Evolutionary conservation across 176 grass and related monocot species (phyloP).

Genomic region (Oryza meridionalis): DNA sequence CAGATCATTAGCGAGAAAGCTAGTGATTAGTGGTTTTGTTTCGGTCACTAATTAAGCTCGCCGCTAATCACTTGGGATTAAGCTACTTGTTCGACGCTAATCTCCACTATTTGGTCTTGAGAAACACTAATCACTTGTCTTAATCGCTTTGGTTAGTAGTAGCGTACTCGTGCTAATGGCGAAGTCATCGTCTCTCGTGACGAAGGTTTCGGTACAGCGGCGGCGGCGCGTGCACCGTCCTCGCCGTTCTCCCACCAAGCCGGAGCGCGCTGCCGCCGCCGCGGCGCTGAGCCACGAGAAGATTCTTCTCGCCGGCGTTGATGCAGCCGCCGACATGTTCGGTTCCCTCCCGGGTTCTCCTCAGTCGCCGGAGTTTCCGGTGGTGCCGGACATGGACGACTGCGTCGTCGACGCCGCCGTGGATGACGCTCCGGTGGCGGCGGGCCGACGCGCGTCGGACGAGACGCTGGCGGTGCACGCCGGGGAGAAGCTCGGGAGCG

Average conservation of each 20-base stretch:
- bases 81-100: no score
- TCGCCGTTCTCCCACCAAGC: not conserved
- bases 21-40: not conserved
- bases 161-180: not conserved
- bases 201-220: not conserved
- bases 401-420: no score
- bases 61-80: not conserved
- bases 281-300: no score
- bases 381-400: not conserved
- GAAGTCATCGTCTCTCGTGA: not conserved
- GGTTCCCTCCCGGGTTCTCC: not conserved
- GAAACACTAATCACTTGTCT: not conserved
- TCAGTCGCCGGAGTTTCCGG: not conserved
- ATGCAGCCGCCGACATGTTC: not conserved
- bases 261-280: no score
- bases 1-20: no score
- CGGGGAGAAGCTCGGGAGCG: constrained; percentile 68
- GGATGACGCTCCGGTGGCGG: not conserved
- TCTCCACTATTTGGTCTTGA: no score
- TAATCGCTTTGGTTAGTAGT: not conserved
- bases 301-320: no score
- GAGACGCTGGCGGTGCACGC: constrained; percentile 80
- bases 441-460: constrained; percentile 43
- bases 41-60: not conserved
- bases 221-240: not conserved